Evolutionary conservation across 768 basidiomycete genomes (phyloP), one percentile per base, ranked within the genome.

Genomic region (Basidioascus undulatus): DNA sequence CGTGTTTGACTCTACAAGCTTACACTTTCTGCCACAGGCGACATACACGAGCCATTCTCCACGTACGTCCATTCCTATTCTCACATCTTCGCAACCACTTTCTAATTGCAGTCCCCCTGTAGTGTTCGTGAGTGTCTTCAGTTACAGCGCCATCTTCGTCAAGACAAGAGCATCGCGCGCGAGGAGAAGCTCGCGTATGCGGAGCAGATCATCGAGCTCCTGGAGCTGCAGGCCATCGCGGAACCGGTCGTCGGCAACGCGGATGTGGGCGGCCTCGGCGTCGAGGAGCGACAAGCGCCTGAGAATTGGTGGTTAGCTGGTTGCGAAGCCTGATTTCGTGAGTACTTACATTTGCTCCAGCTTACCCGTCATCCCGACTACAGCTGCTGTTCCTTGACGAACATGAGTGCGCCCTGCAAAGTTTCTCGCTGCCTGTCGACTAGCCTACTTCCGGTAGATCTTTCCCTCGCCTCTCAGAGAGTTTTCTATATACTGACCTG

Each of bases 71-170:
- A 10, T 16, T 15, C 8, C 20, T 20, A 20, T 35, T 8, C 9
- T n/a, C n/a, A n/a, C n/a, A n/a, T n/a, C n/a, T n/a, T n/a, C n/a
- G n/a, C n/a, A n/a, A n/a, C n/a, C n/a, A n/a, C n/a, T n/a, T n/a
- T n/a, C n/a, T n/a, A n/a, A n/a, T n/a, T n/a, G n/a, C n/a, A n/a
- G n/a, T n/a, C n/a, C n/a, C n/a, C n/a, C n/a, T n/a, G n/a, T n/a
- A n/a, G n/a, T n/a, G 80, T 86, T 13, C 68, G 77, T 20, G 79
- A 86, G 51, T 79, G 81, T 1, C 61, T 86, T 8, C 58, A 70
- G 31, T 76, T 81, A 58, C 83, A 80, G 1, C 81, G 81, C 3
- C 69, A 66, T 38, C 61, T 84, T 28, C 73, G 81, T 26, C 82
- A 83, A 53, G 78, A 78, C 0, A 53, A 63, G 1, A 62, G 65